phyloP scores from a whole-genome alignment of 169 alveolate genomes.

The Babesia sp. region DNA sequence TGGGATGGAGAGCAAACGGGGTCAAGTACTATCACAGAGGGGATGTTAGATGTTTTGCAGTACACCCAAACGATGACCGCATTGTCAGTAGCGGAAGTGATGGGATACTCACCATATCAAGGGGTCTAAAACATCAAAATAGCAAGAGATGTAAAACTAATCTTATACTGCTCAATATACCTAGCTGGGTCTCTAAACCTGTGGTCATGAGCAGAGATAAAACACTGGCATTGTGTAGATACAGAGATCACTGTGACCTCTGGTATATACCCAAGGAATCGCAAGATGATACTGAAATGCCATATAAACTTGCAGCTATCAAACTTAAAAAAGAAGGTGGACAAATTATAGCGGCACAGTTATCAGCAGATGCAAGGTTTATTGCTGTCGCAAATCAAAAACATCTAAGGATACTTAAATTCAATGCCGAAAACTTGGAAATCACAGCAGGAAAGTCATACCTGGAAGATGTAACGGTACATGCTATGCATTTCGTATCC shows the following conservation, averaged over 20 bases:
- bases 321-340: constrained; percentile 51
- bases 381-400: constrained; percentile 55
- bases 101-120: constrained; percentile 41
- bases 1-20: constrained; percentile 60
- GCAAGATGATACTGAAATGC: constrained; percentile 31
- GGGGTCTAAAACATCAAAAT: constrained; percentile 38
- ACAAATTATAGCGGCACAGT: constrained; percentile 26
- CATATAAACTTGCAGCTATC: constrained; percentile 51
- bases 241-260: constrained; percentile 60
- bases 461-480: constrained; percentile 1
- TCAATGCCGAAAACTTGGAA: constrained; percentile 31
- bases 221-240: constrained; percentile 39
- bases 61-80: constrained; percentile 40
- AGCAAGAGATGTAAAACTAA: constrained; percentile 29
- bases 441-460: constrained; percentile 8
- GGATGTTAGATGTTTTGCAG: constrained; percentile 38
- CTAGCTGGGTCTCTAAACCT: constrained; percentile 40
- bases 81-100: constrained; percentile 50
- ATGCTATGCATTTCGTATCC: constrained; percentile 40
- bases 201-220: constrained; percentile 47
- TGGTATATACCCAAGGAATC: constrained; percentile 57
- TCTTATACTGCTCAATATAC: constrained; percentile 43
- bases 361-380: constrained; percentile 48
- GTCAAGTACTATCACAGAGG: constrained; percentile 49
- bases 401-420: constrained; percentile 19